Base-by-base conservation (phyloP, 2,329 filamentous ascomycete species). In the Sporothrix euskadiensis region DNA sequence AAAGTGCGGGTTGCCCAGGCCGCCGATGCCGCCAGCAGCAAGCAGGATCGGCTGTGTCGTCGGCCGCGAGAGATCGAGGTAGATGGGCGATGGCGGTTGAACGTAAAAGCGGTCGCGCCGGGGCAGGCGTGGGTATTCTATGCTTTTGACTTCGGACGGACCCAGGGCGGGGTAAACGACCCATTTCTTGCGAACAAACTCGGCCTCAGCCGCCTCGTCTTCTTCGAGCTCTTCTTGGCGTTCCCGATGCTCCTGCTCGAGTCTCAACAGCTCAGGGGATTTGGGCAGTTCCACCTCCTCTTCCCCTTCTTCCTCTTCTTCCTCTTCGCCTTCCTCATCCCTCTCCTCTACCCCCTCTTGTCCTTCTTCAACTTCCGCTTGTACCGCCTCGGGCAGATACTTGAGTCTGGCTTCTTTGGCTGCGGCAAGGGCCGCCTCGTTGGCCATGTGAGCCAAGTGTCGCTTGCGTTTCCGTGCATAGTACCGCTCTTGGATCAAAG, bases 1-100 rank as follows among this genome's bases (percentile, higher is more conserved):
- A 79, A 98, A 99, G 81, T 98, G 94, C 5, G 96, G 93, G 79
- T 99, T 99, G 12, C 96, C 96, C 8, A 98, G 82, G 0, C 96
- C 96, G 9, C 96, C 96, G 75, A 97, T 88, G 5, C 94, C 94
- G 8, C 96, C 96, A 0, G 93, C 91, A 0, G 94, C 93, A 12
- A 99, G 88, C 32, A 99, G 85, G 76, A 98, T 90, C 0, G 96
- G 96, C 65, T 89, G 88, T 5, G 93, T 89, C 82, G 96, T 97
- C 0, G 93, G 92, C 68, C 89, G 86, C 68, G 90, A 91, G 14
- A 94, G 84, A 80, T 94, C 92, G 14, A 94, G 85, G 73, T 88
- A 84, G 71, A 98, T 88, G 1, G 94, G 94, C 0, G 88, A 88
- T 10, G 88, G 82, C 0, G 93, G 94, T 78, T 97, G 92, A 59